These are phyloP conservation scores for Fusarium cicatricum DNA, from an alignment of 2,329 filamentous ascomycete genomes.

Conservation along the genomic window DNA sequence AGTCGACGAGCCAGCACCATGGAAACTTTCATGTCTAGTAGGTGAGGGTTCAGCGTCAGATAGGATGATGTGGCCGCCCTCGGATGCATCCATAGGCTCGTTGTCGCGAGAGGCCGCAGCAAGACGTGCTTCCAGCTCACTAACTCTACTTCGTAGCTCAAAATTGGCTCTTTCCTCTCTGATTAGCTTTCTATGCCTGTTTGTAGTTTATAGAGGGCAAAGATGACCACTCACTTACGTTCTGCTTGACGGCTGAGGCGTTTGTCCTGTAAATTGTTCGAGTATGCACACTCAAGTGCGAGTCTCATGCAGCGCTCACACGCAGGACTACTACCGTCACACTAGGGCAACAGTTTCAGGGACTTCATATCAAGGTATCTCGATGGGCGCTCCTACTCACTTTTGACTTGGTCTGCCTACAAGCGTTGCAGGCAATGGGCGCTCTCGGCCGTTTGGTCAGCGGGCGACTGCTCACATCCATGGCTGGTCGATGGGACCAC, in stretches of 20 bases:
- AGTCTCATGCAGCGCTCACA: conserved; percentile 35
- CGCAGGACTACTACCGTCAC: conserved; percentile 28
- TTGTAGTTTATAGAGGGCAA: neutral
- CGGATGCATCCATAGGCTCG: neutral
- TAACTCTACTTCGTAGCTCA: conserved; percentile 26
- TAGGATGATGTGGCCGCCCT: neutral
- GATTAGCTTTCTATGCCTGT: neutral
- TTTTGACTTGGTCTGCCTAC: conserved; percentile 38
- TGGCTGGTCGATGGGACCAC: neutral
- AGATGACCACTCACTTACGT: conserved; percentile 12
- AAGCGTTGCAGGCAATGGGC: conserved; percentile 34
- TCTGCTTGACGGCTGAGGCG: conserved; percentile 36
- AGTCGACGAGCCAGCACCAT: neutral
- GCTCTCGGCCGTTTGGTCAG: conserved; percentile 36
- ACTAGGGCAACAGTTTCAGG: conserved; percentile 13
- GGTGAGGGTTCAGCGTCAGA: neutral
- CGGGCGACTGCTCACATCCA: conserved; percentile 24
- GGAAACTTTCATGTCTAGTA: neutral
- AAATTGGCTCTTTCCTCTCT: conserved; percentile 14
- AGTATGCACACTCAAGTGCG: conserved; percentile 26
- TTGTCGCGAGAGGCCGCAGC: conserved; percentile 7
- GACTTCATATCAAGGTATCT: neutral
- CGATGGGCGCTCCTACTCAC: conserved; percentile 4
- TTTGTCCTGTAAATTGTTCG: conserved; percentile 29
- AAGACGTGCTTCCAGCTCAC: conserved; percentile 34